Conservation (phyloP, 116 monocot genomes). For the Papilionanthe hybrid region DNA sequence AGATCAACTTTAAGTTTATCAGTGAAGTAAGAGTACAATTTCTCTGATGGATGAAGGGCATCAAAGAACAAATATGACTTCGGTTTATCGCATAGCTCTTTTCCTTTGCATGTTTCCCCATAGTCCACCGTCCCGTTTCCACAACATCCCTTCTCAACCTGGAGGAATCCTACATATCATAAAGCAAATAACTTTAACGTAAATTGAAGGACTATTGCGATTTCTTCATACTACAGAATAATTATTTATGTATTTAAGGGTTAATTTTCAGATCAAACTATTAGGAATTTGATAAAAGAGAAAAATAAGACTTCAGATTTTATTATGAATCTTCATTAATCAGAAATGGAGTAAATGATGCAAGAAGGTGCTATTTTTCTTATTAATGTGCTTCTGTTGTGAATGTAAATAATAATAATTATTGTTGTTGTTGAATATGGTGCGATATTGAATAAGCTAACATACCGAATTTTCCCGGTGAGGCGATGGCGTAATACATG, state of each 20-base stretch:
- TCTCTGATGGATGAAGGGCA: slow-evolving; percentile 47
- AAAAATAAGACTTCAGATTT: too few relatives aligned
- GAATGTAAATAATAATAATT: too few relatives aligned
- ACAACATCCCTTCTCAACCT: slow-evolving; percentile 40
- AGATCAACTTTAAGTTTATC: not conserved
- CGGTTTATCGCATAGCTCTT: slow-evolving; percentile 25
- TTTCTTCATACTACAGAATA: too few relatives aligned
- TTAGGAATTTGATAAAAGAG: too few relatives aligned
- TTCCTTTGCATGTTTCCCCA: slow-evolving; percentile 31
- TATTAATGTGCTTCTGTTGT: too few relatives aligned
- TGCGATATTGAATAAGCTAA: not conserved
- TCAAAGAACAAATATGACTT: slow-evolving; percentile 47
- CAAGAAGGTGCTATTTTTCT: too few relatives aligned
- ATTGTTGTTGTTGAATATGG: too few relatives aligned
- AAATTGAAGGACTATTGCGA: too few relatives aligned
- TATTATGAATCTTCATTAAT: too few relatives aligned
- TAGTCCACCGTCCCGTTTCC: slow-evolving; percentile 41
- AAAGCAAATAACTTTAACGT: not conserved
- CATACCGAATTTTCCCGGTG: not conserved
- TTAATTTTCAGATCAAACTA: too few relatives aligned
- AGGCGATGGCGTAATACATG: slow-evolving; percentile 17
- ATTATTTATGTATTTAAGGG: too few relatives aligned
- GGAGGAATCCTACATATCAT: slow-evolving; percentile 26
- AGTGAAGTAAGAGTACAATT: slow-evolving; percentile 28
- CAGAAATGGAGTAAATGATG: too few relatives aligned